Base-by-base conservation (phyloP, 805 yeast genomes). In the Wickerhamiella allomyrinae region DNA sequence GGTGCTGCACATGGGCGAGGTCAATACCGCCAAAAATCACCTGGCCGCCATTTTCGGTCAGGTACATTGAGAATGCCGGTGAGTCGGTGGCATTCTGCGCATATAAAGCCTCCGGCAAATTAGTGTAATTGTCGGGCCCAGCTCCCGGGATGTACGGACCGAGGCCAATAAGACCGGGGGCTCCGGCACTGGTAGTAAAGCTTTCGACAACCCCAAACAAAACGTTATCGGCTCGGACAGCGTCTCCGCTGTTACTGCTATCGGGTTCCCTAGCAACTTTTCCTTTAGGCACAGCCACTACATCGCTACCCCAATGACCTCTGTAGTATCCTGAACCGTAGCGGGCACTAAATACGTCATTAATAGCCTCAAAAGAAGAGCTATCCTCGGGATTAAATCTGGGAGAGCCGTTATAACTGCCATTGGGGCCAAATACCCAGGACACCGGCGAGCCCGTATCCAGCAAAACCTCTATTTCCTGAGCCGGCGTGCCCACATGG, bases 361-460 rank as follows among this genome's bases (percentile, higher is more conserved):
- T 43, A 44, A 61, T 62, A 23, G 48, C 41, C 11, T 55, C 47
- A 56, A 61, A 70, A 2, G 60, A 41, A 14, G 44, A n/a, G 14
- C 59, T 54, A 21, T 46, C 33, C 35, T 50, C 45, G 17, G 57
- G 58, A 44, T 37, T 37, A 46, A 55, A 59, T 46, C 38, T 45
- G 6, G 56, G 42, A 3, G 61, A 55, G 27, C 50, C 47, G 41
- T 56, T 45, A 46, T 42, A 57, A 8, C 59, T 44, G 14, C 52
- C 51, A 20, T 57, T 45, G 14, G 62, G 56, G 29, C 65, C 62
- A 51, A 60, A 64, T 4, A 69, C 63, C 74, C 74, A 70, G 29
- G 70, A 51, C 44, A 68, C 71, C 0, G 73, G 66, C 7, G 73
- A 68, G 3, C 74, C 75, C 3, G 74, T 68, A 49, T 71, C 76